Percentiles rank a stretch among this genome's conserved stretches.
phyloP scores from a whole-genome alignment of 768 basidiomycete genomes.

The Boletellus ananas region DNA sequence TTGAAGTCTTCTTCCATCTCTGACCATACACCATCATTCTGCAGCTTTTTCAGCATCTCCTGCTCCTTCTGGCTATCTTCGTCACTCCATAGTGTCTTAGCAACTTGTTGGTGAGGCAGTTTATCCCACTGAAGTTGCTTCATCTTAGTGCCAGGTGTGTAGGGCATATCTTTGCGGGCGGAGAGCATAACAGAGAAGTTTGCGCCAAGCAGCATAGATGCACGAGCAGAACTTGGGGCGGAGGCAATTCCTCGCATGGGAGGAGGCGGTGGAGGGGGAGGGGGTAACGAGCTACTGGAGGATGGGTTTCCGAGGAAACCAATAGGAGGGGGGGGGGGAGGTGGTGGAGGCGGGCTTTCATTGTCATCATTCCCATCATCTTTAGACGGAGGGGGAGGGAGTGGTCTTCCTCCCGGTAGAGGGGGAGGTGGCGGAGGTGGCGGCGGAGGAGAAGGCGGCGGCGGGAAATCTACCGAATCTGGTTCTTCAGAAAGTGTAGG shows the following conservation, averaged over 20 bases:
- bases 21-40: conserved; percentile 83
- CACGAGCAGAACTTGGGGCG: conserved; percentile 47
- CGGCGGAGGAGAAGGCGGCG: conserved; percentile 24
- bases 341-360: conserved; percentile 29
- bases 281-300: conserved; percentile 15
- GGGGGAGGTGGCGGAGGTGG: conserved; percentile 12
- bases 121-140: conserved; percentile 99
- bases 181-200: conserved; percentile 54
- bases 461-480: conserved; percentile 17
- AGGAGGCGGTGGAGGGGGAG: conserved; percentile 28
- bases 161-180: conserved; percentile 78
- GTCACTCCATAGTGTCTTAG: conserved; percentile 81
- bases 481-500: conserved; percentile 42
- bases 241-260: conserved; percentile 30
- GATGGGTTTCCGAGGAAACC: conserved; percentile 29
- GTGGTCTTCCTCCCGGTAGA: conserved; percentile 6
- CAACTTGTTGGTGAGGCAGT: conserved; percentile 82
- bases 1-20: conserved; percentile 99
- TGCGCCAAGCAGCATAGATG: conserved; percentile 56
- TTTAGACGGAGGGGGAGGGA: conserved; percentile 15
- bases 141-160: conserved; percentile 88
- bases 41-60: conserved; percentile 79
- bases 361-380: conserved; percentile 8
- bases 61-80: conserved; percentile 63
- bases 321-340: conserved; percentile 33